phyloP scores from a whole-genome alignment of 352 stramenopile species.

The Blastocystis sp. region DNA sequence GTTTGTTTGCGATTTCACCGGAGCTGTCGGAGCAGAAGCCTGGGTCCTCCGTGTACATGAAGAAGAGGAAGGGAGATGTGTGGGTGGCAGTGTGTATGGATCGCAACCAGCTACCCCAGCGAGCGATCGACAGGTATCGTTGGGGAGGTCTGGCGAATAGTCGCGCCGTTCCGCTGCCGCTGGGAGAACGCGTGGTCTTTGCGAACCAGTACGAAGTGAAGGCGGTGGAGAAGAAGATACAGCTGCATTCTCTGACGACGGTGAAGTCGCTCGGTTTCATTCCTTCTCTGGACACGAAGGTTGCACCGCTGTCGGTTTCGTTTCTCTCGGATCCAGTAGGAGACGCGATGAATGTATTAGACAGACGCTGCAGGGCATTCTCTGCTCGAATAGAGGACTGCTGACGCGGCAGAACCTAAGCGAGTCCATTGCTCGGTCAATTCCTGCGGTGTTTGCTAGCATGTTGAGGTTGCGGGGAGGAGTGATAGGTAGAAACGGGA shows the following conservation, averaged over 20 bases:
- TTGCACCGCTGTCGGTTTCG: neutral
- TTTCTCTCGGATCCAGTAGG: slow-evolving; percentile 32
- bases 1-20: neutral
- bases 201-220: neutral
- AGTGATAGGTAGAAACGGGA: slow-evolving; percentile 13
- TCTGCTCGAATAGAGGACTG: slow-evolving; percentile 21
- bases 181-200: neutral
- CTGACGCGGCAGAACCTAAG: slow-evolving; percentile 19
- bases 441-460: slow-evolving; percentile 23
- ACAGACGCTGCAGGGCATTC: slow-evolving; percentile 25
- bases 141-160: neutral
- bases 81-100: slow-evolving; percentile 41
- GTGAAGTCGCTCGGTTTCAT: slow-evolving; percentile 20
- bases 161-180: neutral
- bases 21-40: slow-evolving; percentile 8
- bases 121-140: neutral
- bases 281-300: neutral
- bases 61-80: neutral
- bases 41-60: slow-evolving; percentile 1
- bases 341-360: neutral
- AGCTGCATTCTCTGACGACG: neutral
- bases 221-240: neutral
- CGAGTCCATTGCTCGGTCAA: neutral
- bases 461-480: neutral
- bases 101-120: slow-evolving; percentile 40